phyloP scores from a whole-genome alignment of 345 rosid genomes.

The Theobroma cacao region DNA sequence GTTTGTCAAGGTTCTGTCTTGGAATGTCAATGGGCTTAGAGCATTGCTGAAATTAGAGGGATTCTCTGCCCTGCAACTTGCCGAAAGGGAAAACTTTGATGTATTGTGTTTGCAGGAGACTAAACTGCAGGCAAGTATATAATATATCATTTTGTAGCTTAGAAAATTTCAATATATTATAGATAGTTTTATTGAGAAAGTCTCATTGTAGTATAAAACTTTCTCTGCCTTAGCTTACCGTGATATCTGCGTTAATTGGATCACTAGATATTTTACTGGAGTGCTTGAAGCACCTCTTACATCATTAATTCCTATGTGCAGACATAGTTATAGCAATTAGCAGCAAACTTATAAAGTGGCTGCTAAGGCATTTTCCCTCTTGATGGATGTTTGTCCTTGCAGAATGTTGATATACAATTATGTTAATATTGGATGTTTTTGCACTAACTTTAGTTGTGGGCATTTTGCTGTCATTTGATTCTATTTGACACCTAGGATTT shows the following conservation, averaged over 20 bases:
- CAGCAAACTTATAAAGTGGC: background rate
- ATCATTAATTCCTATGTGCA: background rate
- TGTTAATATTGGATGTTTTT: background rate
- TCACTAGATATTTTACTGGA: background rate
- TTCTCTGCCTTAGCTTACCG: background rate
- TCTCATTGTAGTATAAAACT: background rate
- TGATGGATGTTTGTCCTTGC: background rate
- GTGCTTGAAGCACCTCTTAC: background rate
- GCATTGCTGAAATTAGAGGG: slow-evolving; percentile 70
- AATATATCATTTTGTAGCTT: background rate
- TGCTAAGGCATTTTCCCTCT: background rate
- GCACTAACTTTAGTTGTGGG: background rate
- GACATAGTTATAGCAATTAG: background rate
- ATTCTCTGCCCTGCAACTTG: slow-evolving; percentile 77
- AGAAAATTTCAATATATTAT: background rate
- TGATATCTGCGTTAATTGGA: background rate
- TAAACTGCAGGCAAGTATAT: slow-evolving; percentile 66
- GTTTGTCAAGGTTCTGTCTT: slow-evolving; percentile 70
- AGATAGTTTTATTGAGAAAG: background rate
- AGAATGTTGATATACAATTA: background rate
- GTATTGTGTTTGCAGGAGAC: slow-evolving; percentile 95
- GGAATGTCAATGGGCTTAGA: slow-evolving; percentile 96
- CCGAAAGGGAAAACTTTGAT: slow-evolving; percentile 80
- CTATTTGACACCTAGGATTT: background rate
- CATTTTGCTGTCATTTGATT: background rate